These are phyloP conservation scores for Thecamonas trahens DNA, from an alignment of 78 protist genomes.

Conservation along the genomic window DNA sequence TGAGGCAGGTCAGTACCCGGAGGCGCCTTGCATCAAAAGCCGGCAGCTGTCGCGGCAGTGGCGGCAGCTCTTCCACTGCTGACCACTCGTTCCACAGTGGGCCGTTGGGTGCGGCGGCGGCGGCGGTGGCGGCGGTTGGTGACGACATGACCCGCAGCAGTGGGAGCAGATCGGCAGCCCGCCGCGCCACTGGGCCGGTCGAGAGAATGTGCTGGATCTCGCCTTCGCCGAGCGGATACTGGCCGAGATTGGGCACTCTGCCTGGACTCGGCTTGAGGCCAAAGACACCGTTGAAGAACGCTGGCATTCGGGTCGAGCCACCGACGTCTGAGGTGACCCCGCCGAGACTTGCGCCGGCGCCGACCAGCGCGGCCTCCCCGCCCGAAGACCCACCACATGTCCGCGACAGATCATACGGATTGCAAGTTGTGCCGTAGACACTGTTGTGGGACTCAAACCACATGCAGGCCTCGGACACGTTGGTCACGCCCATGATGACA, in stretches of 20 bases:
- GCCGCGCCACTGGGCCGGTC: not conserved
- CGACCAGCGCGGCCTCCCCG: constrained; percentile 4
- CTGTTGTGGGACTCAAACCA: not conserved
- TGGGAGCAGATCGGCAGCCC: not conserved
- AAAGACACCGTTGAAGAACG: constrained; percentile 18
- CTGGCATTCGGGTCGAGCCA: constrained; percentile 24
- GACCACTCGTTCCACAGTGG: no score
- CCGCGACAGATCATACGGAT: constrained; percentile 10
- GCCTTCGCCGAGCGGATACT: not conserved
- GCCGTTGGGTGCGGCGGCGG: no score
- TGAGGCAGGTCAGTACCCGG: no score
- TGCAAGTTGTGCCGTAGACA: constrained; percentile 9
- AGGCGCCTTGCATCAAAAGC: no score
- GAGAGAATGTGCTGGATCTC: not conserved
- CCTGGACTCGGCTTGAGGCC: constrained; percentile 6
- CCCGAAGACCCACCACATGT: constrained; percentile 11
- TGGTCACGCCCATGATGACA: constrained; percentile 11
- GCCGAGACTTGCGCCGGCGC: constrained; percentile 6
- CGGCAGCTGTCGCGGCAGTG: no score
- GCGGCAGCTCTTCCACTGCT: no score
- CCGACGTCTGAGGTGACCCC: constrained; percentile 7
- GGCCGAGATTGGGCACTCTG: constrained; percentile 1
- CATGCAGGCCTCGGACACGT: constrained; percentile 6
- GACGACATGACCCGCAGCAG: no score
- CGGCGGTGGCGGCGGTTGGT: no score